These are phyloP conservation scores for Puccinia hordei DNA, from an alignment of 1,284 basidiomycete species.

Conservation along the genomic window DNA sequence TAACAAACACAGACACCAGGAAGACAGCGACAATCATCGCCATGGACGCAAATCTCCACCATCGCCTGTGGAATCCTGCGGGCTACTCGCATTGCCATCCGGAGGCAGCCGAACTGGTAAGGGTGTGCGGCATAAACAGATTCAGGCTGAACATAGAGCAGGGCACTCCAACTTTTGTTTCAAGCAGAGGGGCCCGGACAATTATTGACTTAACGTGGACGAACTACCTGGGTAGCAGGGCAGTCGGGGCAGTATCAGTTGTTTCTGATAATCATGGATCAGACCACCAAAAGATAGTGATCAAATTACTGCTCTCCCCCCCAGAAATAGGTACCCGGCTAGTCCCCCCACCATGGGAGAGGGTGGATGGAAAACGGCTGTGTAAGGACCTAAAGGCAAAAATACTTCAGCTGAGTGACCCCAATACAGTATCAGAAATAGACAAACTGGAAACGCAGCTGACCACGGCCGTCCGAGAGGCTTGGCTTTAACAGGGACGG, in stretches of 20 bases:
- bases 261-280: not conserved
- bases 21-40: not conserved
- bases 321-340: not conserved
- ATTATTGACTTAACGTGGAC: conserved; percentile 24
- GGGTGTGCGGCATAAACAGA: not conserved
- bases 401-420: not conserved
- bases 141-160: not conserved
- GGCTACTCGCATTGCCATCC: not conserved
- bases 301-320: not conserved
- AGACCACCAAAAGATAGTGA: not conserved
- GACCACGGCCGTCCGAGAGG: too few relatives aligned
- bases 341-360: not conserved
- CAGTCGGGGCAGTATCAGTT: not conserved
- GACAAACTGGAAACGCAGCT: not conserved
- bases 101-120: not conserved
- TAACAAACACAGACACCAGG: not conserved
- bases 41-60: not conserved
- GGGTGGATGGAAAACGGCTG: not conserved
- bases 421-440: too few relatives aligned
- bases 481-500: not conserved
- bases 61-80: not conserved
- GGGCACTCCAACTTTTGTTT: not conserved
- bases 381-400: not conserved
- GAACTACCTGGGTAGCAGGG: not conserved
- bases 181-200: not conserved